phyloP scores from a whole-genome alignment of 805 yeast genomes.

The Isabelozyma gotoi region DNA sequence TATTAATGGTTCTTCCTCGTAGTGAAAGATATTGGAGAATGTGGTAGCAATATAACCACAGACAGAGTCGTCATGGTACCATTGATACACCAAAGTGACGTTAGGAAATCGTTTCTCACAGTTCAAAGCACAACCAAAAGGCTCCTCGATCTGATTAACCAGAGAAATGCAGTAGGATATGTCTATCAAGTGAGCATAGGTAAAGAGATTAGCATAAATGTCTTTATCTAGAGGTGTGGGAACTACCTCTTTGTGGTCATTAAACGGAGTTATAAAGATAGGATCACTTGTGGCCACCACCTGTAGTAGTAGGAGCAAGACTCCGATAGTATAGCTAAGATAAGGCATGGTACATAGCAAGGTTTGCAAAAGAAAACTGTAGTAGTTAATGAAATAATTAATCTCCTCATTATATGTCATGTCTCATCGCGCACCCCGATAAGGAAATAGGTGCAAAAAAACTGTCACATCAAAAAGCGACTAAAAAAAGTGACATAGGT shows the following conservation, averaged over 20 bases:
- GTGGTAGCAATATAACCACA: conserved; percentile 41
- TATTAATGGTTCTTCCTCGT: conserved; percentile 3
- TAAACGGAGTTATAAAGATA: background rate
- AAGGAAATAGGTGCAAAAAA: background rate
- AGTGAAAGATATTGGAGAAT: conserved; percentile 20
- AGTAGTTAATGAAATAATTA: background rate
- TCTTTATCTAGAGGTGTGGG: conserved; percentile 19
- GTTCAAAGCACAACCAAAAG: conserved; percentile 37
- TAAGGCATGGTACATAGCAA: too few relatives aligned
- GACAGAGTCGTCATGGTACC: conserved; percentile 38
- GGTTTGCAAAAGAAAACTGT: background rate
- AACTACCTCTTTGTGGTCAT: background rate
- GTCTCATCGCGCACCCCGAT: too few relatives aligned
- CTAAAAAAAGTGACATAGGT: background rate
- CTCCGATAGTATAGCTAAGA: too few relatives aligned
- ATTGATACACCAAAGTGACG: conserved; percentile 37
- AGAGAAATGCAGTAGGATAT: conserved; percentile 42
- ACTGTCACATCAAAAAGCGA: background rate
- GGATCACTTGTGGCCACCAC: background rate
- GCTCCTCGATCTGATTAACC: conserved; percentile 26
- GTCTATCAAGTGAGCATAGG: conserved; percentile 43
- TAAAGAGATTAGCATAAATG: conserved; percentile 28
- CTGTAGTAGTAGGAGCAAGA: background rate
- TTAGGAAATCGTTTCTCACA: conserved; percentile 37
- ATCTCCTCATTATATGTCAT: background rate